Percentiles rank a stretch among this genome's conserved stretches.
phyloP scores from a whole-genome alignment of 805 yeast genomes.

The Candida peoriensis region DNA sequence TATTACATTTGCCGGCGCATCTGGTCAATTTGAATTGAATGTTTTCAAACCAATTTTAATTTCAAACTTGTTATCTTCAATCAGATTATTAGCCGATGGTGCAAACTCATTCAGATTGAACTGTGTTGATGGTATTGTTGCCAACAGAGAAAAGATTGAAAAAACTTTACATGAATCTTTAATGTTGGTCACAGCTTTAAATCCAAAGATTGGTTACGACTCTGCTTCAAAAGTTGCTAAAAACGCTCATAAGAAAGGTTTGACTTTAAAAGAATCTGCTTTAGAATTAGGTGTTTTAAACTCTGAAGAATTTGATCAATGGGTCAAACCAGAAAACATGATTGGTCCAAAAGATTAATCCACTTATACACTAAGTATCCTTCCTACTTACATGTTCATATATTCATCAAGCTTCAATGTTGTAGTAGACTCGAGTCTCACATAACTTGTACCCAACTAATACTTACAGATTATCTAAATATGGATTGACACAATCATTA shows the following conservation, averaged over 20 bases:
- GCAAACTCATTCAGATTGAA: constrained; percentile 83
- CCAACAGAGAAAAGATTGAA: constrained; percentile 82
- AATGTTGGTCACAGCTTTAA: constrained; percentile 97
- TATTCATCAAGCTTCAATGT: too few species aligned
- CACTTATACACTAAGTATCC: too few species aligned
- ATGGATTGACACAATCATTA: too few species aligned
- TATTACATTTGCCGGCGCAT: constrained; percentile 96
- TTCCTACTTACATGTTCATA: too few species aligned
- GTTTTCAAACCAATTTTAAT: constrained; percentile 97
- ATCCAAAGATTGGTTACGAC: constrained; percentile 98
- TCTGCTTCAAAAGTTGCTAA: constrained; percentile 96
- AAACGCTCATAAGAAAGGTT: constrained; percentile 97
- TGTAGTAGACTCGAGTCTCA: too few species aligned
- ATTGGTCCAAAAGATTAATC: constrained; percentile 69
- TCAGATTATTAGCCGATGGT: constrained; percentile 88
- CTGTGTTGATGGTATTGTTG: constrained; percentile 92
- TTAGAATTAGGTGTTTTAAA: constrained; percentile 82
- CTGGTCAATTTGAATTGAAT: constrained; percentile 97
- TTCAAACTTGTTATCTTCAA: constrained; percentile 80
- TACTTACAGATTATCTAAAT: too few species aligned
- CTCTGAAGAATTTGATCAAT: constrained; percentile 85
- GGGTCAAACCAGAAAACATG: constrained; percentile 98
- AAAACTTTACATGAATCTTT: constrained; percentile 89
- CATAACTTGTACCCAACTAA: too few species aligned
- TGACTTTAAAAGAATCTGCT: constrained; percentile 92